These are phyloP conservation scores for Kodamaea neixiangensis DNA, from an alignment of 805 yeast genomes.

Conservation along the genomic window DNA sequence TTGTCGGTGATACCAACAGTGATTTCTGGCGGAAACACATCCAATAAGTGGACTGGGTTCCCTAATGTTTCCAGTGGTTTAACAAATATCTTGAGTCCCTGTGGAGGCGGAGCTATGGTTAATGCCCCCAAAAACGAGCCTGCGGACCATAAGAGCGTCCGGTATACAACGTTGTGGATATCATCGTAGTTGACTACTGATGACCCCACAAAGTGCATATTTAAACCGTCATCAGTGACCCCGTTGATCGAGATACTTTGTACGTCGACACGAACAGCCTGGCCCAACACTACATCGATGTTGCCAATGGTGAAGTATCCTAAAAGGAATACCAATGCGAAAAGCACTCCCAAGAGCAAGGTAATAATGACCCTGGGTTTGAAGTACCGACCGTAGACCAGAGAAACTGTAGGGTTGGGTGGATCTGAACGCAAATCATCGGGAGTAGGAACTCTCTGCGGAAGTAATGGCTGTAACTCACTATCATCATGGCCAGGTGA, in stretches of 20 bases:
- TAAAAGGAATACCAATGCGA: background rate
- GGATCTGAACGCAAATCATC: background rate
- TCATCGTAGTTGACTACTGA: slow-evolving; percentile 30
- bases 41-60: slow-evolving; percentile 23
- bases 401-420: background rate
- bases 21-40: slow-evolving; percentile 29
- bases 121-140: slow-evolving; percentile 27
- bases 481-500: background rate
- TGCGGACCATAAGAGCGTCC: slow-evolving; percentile 20
- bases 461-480: slow-evolving; percentile 2
- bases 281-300: background rate
- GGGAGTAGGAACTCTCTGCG: slow-evolving; percentile 5
- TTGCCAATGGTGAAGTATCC: background rate
- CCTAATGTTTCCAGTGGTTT: slow-evolving; percentile 14
- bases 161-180: slow-evolving; percentile 23
- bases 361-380: background rate
- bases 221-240: slow-evolving; percentile 28
- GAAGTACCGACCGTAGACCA: background rate
- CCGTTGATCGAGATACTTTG: slow-evolving; percentile 19
- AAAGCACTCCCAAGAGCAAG: background rate
- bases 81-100: slow-evolving; percentile 22
- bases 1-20: slow-evolving; percentile 22
- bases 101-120: slow-evolving; percentile 19
- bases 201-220: slow-evolving; percentile 28
- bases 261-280: background rate